Conservation (phyloP, 495 filamentous ascomycete genomes). For the Chaetomidium leptoderma region DNA sequence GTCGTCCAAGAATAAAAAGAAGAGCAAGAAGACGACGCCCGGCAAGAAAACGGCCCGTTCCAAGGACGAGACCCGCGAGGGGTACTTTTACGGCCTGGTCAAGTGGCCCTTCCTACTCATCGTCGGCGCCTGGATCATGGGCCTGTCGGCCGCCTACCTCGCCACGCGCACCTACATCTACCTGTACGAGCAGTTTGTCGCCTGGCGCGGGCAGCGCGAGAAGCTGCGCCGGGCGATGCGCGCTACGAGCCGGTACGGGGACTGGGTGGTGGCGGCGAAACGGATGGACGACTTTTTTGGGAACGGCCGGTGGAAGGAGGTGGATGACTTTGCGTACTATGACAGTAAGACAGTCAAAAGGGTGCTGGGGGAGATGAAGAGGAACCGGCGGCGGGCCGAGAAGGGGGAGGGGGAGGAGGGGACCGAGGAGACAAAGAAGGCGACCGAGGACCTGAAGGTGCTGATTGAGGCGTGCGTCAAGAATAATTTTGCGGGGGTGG, state of each 20-base stretch:
- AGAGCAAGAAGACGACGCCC: conserved; percentile 12
- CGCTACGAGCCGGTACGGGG: conserved; percentile 64
- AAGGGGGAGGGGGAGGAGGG: conserved; percentile 32
- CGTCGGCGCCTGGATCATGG: conserved; percentile 73
- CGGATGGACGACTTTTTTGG: conserved; percentile 78
- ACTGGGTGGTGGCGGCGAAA: conserved; percentile 76
- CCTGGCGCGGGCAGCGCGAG: conserved; percentile 71
- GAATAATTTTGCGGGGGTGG: conserved; percentile 94
- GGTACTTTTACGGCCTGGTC: conserved; percentile 77
- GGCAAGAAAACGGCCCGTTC: conserved; percentile 49
- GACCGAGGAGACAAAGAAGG: conserved; percentile 34
- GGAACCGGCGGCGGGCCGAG: conserved; percentile 54
- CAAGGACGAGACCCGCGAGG: conserved; percentile 90
- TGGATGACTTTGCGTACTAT: conserved; percentile 92
- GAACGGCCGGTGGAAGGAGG: conserved; percentile 79
- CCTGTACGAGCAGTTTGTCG: conserved; percentile 73
- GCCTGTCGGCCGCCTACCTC: conserved; percentile 65
- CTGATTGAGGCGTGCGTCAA: conserved; percentile 89
- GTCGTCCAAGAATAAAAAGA: conserved; percentile 1
- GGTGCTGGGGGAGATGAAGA: conserved; percentile 68
- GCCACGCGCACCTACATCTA: conserved; percentile 84
- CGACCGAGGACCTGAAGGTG: conserved; percentile 65
- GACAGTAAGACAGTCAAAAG: conserved; percentile 75
- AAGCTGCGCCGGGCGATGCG: conserved; percentile 64
- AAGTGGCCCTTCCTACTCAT: conserved; percentile 86